A percentile compares a stretch with the other conserved stretches of the same genome.
These are phyloP conservation scores for Leccinum aurantiacum DNA, from an alignment of 768 basidiomycete species.

Conservation along the genomic window DNA sequence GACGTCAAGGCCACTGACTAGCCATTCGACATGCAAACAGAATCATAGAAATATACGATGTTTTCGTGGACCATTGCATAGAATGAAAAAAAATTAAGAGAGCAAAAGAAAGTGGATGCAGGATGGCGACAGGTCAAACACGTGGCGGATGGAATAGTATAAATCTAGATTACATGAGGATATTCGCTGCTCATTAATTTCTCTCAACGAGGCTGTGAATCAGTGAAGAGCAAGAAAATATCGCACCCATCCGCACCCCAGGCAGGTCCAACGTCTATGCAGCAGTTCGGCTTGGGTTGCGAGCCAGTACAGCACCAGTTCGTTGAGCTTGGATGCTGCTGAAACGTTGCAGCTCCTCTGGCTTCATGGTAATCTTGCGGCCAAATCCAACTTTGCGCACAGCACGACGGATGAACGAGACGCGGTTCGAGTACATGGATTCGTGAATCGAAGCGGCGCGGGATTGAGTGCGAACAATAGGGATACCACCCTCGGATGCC, in stretches of 20 bases:
- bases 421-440: conserved; percentile 93
- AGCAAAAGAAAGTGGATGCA: conserved; percentile 22
- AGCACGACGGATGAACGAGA: conserved; percentile 87
- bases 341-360: conserved; percentile 84
- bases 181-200: conserved; percentile 31
- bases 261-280: conserved; percentile 32
- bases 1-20: conserved; percentile 3
- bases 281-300: conserved; percentile 68
- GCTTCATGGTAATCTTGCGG: conserved; percentile 74
- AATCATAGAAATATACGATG: conserved; percentile 19
- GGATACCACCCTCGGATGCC: conserved; percentile 46
- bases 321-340: conserved; percentile 81
- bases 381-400: conserved; percentile 88
- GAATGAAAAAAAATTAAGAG: conserved; percentile 10
- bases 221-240: conserved; percentile 22
- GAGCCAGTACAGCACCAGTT: conserved; percentile 74
- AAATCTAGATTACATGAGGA: conserved; percentile 36
- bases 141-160: conserved; percentile 20
- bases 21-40: conserved; percentile 3
- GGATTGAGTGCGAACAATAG: conserved; percentile 83
- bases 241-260: conserved; percentile 21
- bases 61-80: conserved; percentile 18
- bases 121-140: conserved; percentile 15
- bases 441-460: conserved; percentile 89
- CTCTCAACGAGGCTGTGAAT: conserved; percentile 10